A percentile compares a stretch with the other conserved stretches of the same genome.
Conservation (phyloP, 306 rosid genomes). For the Hippophae gyantsensis region DNA sequence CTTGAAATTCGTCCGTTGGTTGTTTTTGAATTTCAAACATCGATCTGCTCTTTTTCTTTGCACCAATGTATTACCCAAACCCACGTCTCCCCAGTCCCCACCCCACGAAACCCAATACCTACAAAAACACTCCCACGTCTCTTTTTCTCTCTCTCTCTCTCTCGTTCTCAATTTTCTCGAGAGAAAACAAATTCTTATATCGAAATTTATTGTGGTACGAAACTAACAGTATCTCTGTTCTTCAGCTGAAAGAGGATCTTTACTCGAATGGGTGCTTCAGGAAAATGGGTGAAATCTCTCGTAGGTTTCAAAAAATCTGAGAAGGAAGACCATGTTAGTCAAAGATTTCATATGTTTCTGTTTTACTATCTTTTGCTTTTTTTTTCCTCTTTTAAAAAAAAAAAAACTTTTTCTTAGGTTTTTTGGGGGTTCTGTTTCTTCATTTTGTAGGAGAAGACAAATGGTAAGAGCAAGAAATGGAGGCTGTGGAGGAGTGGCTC, state of each 20-base stretch:
- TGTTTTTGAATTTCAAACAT: too few species aligned
- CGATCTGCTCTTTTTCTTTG: too few species aligned
- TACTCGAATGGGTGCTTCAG: constrained; percentile 71
- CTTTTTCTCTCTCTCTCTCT: too few species aligned
- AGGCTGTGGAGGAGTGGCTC: constrained; percentile 78
- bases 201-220: background rate
- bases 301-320: constrained; percentile 65
- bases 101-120: too few species aligned
- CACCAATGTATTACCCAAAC: too few species aligned
- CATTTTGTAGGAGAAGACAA: constrained; percentile 28
- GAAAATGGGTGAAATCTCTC: constrained; percentile 71
- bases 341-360: background rate
- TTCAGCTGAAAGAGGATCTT: background rate
- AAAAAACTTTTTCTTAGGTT: background rate
- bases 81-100: too few species aligned
- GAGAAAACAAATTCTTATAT: too few species aligned
- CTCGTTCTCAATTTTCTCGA: too few species aligned
- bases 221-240: background rate
- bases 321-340: constrained; percentile 48
- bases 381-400: background rate
- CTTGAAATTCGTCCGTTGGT: too few species aligned
- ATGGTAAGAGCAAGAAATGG: constrained; percentile 71
- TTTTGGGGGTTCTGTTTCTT: background rate
- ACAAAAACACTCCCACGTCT: too few species aligned
- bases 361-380: background rate